Conservation (phyloP, 1,284 basidiomycete species). For the Leccinum cinnamomeum region DNA sequence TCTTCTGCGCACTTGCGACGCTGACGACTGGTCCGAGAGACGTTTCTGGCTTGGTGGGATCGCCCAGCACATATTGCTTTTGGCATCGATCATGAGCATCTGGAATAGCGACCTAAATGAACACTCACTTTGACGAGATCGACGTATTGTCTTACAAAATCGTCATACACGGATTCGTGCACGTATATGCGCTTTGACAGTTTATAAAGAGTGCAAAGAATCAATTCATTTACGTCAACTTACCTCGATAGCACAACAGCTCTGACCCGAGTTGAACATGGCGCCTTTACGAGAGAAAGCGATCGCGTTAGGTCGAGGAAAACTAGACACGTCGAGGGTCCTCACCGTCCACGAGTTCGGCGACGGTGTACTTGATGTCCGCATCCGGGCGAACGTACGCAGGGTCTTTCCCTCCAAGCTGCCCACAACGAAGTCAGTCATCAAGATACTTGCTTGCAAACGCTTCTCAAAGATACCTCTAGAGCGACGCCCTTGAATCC, state of each 20-base stretch:
- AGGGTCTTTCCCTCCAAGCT: conserved; percentile 96
- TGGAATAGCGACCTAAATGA: not conserved
- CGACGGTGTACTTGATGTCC: conserved; percentile 79
- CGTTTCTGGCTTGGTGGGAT: conserved; percentile 73
- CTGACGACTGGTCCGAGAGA: conserved; percentile 92
- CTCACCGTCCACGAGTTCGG: conserved; percentile 84
- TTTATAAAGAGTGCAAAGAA: not conserved
- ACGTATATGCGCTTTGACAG: conserved; percentile 84
- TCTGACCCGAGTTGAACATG: conserved; percentile 64
- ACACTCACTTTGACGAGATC: conserved; percentile 65
- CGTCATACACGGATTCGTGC: conserved; percentile 79
- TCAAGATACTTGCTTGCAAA: not conserved
- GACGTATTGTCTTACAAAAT: conserved; percentile 78
- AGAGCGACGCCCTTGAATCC: conserved; percentile 82
- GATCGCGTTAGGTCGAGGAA: no score
- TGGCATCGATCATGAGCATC: not conserved
- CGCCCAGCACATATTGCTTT: conserved; percentile 80
- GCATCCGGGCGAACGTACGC: conserved; percentile 91
- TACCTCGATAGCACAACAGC: conserved; percentile 84
- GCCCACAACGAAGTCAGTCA: conserved; percentile 17
- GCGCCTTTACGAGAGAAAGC: no score
- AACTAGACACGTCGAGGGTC: not conserved
- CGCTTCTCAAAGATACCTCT: conserved; percentile 49
- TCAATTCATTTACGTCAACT: conserved; percentile 9
- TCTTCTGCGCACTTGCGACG: conserved; percentile 77